A percentile compares a stretch with the other conserved stretches of the same genome.
Conservation (phyloP, 2,329 filamentous ascomycete genomes). For the Trichoderma guizhouense region DNA sequence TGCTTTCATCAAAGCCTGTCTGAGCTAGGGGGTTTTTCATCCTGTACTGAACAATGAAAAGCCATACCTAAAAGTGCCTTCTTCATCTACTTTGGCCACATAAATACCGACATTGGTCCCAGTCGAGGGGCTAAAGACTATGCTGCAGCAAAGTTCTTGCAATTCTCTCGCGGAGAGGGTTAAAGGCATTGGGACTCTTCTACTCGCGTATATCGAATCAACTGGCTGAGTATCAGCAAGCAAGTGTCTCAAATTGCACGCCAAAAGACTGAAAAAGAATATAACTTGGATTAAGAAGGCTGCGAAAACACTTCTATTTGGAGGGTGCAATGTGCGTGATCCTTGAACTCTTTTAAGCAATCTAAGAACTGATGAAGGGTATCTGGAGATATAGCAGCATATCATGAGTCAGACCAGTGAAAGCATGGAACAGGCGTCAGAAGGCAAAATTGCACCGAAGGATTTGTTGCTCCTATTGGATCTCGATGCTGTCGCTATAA, state of each 20-base stretch:
- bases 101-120: not conserved
- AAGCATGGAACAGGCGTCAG: not conserved
- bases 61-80: not conserved
- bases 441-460: fast-evolving
- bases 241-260: not conserved
- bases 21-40: not conserved
- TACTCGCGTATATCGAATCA: not conserved
- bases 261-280: not conserved
- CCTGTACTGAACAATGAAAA: not conserved
- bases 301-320: not conserved
- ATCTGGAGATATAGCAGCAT: not conserved
- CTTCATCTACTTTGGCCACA: not conserved
- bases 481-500: not conserved
- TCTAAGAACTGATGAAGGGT: not conserved
- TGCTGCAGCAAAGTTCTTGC: not conserved
- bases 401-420: not conserved
- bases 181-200: too few relatives aligned
- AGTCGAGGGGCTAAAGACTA: not conserved
- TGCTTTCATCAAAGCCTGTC: not conserved
- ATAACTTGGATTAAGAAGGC: not conserved
- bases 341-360: not conserved
- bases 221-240: not conserved
- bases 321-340: not conserved
- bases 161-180: not conserved
- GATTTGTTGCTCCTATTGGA: not conserved